Percentiles rank a stretch among this genome's conserved stretches.
These are phyloP conservation scores for Dothideomycetes sp. DNA, from an alignment of 2,329 filamentous ascomycete genomes.

Conservation along the genomic window DNA sequence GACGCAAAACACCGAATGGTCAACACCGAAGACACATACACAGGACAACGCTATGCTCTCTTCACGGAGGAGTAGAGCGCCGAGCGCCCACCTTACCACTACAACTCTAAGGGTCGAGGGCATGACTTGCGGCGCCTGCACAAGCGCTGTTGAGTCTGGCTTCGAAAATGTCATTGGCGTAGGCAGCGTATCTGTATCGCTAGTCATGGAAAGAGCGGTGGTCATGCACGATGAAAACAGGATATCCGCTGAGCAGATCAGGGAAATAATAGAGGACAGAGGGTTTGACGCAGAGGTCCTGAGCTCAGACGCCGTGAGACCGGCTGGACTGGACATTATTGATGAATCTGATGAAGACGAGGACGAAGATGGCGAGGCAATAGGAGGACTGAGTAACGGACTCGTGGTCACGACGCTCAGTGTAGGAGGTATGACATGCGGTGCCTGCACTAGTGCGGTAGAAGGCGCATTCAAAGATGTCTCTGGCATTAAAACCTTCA, in stretches of 20 bases:
- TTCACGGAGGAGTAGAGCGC: neutral
- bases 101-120: constrained; percentile 86
- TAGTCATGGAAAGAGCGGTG: constrained; percentile 93
- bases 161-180: constrained; percentile 75
- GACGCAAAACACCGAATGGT: neutral
- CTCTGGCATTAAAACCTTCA: constrained; percentile 72
- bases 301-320: constrained; percentile 18
- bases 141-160: constrained; percentile 79
- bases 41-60: too few species aligned
- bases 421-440: constrained; percentile 80
- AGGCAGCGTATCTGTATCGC: constrained; percentile 77
- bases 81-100: constrained; percentile 56
- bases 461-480: constrained; percentile 81
- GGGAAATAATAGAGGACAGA: constrained; percentile 79
- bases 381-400: constrained; percentile 13
- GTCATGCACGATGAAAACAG: constrained; percentile 73
- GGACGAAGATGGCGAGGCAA: constrained; percentile 11
- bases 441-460: constrained; percentile 89
- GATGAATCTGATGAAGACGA: constrained; percentile 12
- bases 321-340: constrained; percentile 13
- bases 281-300: constrained; percentile 70
- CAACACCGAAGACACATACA: too few species aligned
- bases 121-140: constrained; percentile 83
- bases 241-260: constrained; percentile 63
- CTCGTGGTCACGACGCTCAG: constrained; percentile 86